These are phyloP conservation scores for Avicennia marina DNA, from an alignment of 257 asterid species.

Conservation along the genomic window DNA sequence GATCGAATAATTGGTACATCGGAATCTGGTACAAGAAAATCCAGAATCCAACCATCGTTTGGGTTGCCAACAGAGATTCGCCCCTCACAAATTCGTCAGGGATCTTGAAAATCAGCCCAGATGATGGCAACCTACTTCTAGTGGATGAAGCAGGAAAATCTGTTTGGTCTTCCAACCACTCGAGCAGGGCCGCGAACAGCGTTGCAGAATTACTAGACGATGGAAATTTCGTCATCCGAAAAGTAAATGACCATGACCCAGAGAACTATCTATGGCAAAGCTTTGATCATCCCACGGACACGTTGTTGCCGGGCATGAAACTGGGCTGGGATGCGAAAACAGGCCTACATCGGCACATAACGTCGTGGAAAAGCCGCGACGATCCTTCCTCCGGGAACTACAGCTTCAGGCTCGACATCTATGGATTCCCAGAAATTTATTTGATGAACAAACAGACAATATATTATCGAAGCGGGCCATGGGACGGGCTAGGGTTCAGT, in stretches of 20 bases:
- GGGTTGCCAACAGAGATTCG: slow-evolving; percentile 80
- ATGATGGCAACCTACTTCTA: slow-evolving; percentile 42
- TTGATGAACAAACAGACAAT: slow-evolving; percentile 17
- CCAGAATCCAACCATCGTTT: slow-evolving; percentile 38
- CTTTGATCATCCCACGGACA: slow-evolving; percentile 77
- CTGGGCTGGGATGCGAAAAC: slow-evolving; percentile 84
- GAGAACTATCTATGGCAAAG: slow-evolving; percentile 59
- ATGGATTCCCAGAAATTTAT: slow-evolving; percentile 60
- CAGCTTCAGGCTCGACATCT: slow-evolving; percentile 49
- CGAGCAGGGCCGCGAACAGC: slow-evolving; percentile 17
- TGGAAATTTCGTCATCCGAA: slow-evolving; percentile 62
- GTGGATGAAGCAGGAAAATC: slow-evolving; percentile 31
- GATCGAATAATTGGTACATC: slow-evolving; percentile 35
- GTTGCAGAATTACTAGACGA: slow-evolving; percentile 54
- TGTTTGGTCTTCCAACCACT: slow-evolving; percentile 51
- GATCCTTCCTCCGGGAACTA: slow-evolving; percentile 76
- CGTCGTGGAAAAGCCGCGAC: slow-evolving; percentile 58
- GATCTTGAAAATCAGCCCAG: slow-evolving; percentile 34
- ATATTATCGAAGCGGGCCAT: slow-evolving; percentile 78
- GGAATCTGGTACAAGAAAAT: slow-evolving; percentile 69
- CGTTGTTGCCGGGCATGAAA: slow-evolving; percentile 84
- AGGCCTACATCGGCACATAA: slow-evolving; percentile 45
- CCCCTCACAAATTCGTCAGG: slow-evolving; percentile 60
- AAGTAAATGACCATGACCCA: slow-evolving; percentile 19
- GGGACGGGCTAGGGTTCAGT: slow-evolving; percentile 83